Conservation (phyloP, 1,284 basidiomycete genomes). For the Xerocomus nothofagi region DNA sequence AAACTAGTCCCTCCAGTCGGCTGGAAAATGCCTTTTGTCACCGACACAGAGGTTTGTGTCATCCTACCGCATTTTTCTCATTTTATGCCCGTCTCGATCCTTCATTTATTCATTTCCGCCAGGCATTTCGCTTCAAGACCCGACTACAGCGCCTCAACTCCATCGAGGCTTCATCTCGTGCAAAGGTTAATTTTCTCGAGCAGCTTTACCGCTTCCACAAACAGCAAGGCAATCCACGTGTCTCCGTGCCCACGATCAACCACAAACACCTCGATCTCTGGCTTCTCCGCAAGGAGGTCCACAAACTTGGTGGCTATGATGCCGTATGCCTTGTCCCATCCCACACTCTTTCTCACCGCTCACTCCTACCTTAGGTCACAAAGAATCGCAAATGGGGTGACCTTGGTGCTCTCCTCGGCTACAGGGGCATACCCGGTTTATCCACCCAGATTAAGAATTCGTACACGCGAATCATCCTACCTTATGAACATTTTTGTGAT, state of each 20-base stretch:
- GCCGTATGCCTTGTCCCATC: constrained; percentile 51
- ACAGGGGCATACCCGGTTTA: constrained; percentile 77
- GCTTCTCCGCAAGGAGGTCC: constrained; percentile 89
- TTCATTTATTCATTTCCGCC: constrained; percentile 30
- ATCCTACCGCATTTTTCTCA: constrained; percentile 31
- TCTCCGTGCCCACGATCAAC: constrained; percentile 91
- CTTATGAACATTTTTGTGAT: constrained; percentile 90
- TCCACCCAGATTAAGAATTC: constrained; percentile 88
- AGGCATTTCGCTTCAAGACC: constrained; percentile 94
- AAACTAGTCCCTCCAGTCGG: constrained; percentile 93
- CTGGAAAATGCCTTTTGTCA: constrained; percentile 97
- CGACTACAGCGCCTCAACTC: constrained; percentile 94
- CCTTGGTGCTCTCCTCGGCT: constrained; percentile 79
- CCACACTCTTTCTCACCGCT: constrained; percentile 27
- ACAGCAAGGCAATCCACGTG: constrained; percentile 84
- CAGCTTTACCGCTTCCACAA: constrained; percentile 92
- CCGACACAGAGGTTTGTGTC: constrained; percentile 79
- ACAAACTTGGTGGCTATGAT: constrained; percentile 84
- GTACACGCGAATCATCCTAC: constrained; percentile 88
- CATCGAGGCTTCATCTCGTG: constrained; percentile 95
- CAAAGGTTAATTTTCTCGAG: constrained; percentile 96
- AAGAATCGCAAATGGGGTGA: constrained; percentile 85
- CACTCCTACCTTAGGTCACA: constrained; percentile 56
- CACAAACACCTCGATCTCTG: constrained; percentile 92
- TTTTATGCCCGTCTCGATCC: constrained; percentile 24